Evolutionary conservation across 2,329 filamentous ascomycete species (phyloP).

Genomic region (Paecilomyces sp.): DNA sequence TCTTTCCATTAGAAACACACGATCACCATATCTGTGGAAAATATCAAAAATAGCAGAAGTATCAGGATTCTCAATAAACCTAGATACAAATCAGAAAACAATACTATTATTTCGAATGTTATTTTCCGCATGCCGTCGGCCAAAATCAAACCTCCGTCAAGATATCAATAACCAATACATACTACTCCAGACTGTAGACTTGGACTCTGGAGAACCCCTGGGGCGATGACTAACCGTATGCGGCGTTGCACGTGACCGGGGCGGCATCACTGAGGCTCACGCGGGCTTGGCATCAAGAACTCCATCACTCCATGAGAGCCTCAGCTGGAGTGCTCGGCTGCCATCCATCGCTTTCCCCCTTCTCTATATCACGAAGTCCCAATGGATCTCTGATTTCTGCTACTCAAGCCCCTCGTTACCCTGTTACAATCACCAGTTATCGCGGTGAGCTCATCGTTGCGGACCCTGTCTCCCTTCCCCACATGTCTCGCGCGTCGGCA

Average conservation of each 20-base stretch:
- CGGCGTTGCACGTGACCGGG: conserved; percentile 20
- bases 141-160: too few relatives aligned
- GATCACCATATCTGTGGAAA: too few relatives aligned
- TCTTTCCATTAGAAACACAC: too few relatives aligned
- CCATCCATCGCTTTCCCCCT: conserved; percentile 2
- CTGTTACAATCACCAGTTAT: conserved; percentile 14
- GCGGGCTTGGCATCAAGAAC: conserved; percentile 34
- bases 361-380: not conserved
- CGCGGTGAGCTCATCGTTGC: conserved; percentile 19
- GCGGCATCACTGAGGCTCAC: conserved; percentile 13
- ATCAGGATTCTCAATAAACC: too few relatives aligned
- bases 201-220: not conserved
- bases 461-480: conserved; percentile 28
- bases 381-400: conserved; percentile 10
- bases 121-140: too few relatives aligned
- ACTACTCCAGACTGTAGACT: not conserved
- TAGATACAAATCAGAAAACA: too few relatives aligned
- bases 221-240: conserved; percentile 3
- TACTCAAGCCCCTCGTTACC: conserved; percentile 17
- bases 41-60: too few relatives aligned
- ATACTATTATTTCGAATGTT: too few relatives aligned
- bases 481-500: conserved; percentile 39
- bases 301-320: conserved; percentile 17
- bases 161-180: not conserved
- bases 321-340: conserved; percentile 7